Base-by-base conservation (phyloP, 192 early-diverging fungal genomes). In the Ambispora gerdemannii region DNA sequence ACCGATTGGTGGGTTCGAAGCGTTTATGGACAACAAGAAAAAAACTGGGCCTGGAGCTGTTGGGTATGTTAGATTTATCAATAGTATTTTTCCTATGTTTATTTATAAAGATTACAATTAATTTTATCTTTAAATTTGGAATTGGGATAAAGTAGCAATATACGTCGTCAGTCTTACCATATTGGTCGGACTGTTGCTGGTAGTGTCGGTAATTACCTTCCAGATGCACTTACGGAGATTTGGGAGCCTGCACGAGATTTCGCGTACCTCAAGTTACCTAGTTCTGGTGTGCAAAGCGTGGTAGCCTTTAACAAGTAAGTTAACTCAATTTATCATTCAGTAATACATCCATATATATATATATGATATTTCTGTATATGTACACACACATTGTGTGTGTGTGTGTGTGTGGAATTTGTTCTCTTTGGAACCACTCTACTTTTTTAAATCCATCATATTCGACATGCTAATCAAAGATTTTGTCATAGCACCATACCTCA, bases 201-300 rank as follows among this genome's bases (percentile, higher is more conserved):
- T 25, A 90, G 87, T 62, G 89, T 95, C 11, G 89, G 90, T 27
- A 92, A 91, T 63, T 89, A 93, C 70, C 83, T 98, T 50, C 97
- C 97, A 4, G 90, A 93, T 69, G 81, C 82, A 38, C 70, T 94
- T 0, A 93, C 95, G 3, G 94, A 97, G 65, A 94, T 98, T 60
- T 97, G 91, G 90, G 96, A 98, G 78, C 96, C 96, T 3, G 81
- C 90, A 53, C 83, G 97, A 8, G 93, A 99, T 76, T 99, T 97
- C 82, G 95, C 94, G 7, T 92, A 89, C 65, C 85, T 95, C 27
- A 95, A 94, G 76, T 77, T 98, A 25, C 95, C 95, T 19, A 80
- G 82, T 36, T 77, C 87, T 8, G 88, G 88, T 64, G 87, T 89
- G 25, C 88, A 89, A 73, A 90, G 90, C 70, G 77, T 91, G 11